Conservation (phyloP, 345 rosid species). For the Acer campestre region DNA sequence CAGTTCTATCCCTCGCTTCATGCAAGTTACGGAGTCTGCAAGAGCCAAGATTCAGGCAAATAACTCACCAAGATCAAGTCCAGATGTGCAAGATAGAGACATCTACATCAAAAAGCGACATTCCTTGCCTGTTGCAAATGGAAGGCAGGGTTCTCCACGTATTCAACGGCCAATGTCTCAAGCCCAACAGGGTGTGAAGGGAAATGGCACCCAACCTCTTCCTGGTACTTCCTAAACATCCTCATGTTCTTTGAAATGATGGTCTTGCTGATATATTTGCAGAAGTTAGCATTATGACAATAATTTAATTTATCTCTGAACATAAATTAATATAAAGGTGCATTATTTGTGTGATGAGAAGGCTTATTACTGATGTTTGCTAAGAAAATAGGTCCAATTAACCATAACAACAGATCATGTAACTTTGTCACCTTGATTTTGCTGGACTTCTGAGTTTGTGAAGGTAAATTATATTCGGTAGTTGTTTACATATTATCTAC, state of each 20-base stretch:
- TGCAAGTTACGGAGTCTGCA: constrained; percentile 96
- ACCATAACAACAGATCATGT: too few relatives aligned
- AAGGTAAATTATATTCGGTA: not conserved
- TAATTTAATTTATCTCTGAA: not conserved
- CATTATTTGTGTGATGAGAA: too few relatives aligned
- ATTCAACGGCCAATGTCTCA: constrained; percentile 68
- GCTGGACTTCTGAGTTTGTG: not conserved
- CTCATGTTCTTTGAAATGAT: not conserved
- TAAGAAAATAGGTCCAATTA: too few relatives aligned
- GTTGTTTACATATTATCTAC: not conserved
- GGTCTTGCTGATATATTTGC: not conserved
- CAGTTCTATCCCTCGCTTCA: constrained; percentile 84
- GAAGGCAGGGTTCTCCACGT: constrained; percentile 85
- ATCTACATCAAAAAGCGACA: constrained; percentile 73
- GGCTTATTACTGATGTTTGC: too few relatives aligned
- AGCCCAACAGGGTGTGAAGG: constrained; percentile 66
- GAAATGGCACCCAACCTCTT: constrained; percentile 38
- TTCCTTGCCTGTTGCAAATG: constrained; percentile 83
- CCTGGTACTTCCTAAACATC: constrained; percentile 41
- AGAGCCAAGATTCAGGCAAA: constrained; percentile 78
- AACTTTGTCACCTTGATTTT: not conserved
- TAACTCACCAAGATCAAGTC: constrained; percentile 93
- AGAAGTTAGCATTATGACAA: not conserved
- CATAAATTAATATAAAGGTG: too few relatives aligned
- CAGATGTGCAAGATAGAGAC: constrained; percentile 86